These are phyloP conservation scores for Saccharomycopsis fibuligera DNA, from an alignment of 805 yeast genomes.

Conservation along the genomic window DNA sequence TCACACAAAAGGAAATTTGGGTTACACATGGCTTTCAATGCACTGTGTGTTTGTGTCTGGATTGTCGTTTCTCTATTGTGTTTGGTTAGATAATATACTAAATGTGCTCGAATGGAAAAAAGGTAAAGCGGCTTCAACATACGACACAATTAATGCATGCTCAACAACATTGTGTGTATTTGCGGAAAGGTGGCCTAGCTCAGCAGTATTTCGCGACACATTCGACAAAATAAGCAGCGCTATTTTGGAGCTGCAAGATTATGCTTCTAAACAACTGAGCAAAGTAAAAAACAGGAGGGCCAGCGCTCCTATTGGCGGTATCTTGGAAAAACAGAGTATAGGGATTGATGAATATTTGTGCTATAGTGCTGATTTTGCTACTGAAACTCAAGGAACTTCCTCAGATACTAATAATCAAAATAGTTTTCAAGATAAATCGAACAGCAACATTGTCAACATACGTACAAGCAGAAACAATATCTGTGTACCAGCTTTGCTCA, in stretches of 20 bases:
- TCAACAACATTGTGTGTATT: constrained; percentile 27
- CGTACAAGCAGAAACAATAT: not conserved
- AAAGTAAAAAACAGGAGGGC: not conserved
- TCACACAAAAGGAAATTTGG: constrained; percentile 25
- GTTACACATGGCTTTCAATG: constrained; percentile 30
- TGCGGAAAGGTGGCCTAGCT: constrained; percentile 28
- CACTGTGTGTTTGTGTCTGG: constrained; percentile 30
- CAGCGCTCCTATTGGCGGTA: constrained; percentile 2
- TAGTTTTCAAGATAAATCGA: too few relatives aligned
- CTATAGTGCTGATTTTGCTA: too few relatives aligned
- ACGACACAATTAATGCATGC: constrained; percentile 29
- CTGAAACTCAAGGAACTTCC: not conserved
- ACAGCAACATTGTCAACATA: too few relatives aligned
- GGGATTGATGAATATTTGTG: constrained; percentile 23
- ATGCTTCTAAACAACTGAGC: not conserved
- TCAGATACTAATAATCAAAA: not conserved
- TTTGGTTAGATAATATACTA: constrained; percentile 28
- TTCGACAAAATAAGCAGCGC: constrained; percentile 27
- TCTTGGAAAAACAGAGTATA: constrained; percentile 16
- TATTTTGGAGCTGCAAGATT: constrained; percentile 12
- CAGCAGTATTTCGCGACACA: constrained; percentile 27
- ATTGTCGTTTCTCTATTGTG: constrained; percentile 29
- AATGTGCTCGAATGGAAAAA: constrained; percentile 26
- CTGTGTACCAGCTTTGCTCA: not conserved
- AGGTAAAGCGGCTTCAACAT: constrained; percentile 23